A percentile compares a stretch with the other conserved stretches of the same genome.
phyloP scores from a whole-genome alignment of 2,329 filamentous ascomycete genomes.

The Ramularia endophylla region DNA sequence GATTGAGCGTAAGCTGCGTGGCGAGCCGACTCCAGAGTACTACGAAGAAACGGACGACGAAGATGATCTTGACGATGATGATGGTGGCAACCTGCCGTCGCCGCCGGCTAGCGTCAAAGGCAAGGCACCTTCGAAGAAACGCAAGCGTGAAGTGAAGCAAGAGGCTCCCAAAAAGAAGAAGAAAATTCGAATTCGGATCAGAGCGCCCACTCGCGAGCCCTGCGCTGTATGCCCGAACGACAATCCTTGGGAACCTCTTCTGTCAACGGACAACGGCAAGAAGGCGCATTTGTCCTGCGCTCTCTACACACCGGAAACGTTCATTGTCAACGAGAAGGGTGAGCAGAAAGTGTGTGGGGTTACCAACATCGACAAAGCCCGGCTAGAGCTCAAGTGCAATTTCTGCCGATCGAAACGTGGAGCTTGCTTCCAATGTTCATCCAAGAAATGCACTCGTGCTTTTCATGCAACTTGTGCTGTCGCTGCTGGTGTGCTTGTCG shows the following conservation, averaged over 20 bases:
- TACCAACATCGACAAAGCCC: conserved; percentile 75
- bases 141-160: conserved; percentile 55
- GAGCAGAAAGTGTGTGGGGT: conserved; percentile 72
- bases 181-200: conserved; percentile 70
- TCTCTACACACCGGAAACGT: conserved; percentile 86
- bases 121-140: conserved; percentile 56
- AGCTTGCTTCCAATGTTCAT: conserved; percentile 95
- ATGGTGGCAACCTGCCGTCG: conserved; percentile 64
- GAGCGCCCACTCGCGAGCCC: conserved; percentile 65
- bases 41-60: conserved; percentile 74
- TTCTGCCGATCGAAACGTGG: conserved; percentile 92
- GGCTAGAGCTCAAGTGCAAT: conserved; percentile 86
- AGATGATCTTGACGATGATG: conserved; percentile 45
- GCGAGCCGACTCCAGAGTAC: conserved; percentile 73
- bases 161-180: conserved; percentile 59
- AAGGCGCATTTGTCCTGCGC: conserved; percentile 86
- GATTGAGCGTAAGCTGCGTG: conserved; percentile 87
- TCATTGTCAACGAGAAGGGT: conserved; percentile 63
- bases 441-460: conserved; percentile 85
- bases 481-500: conserved; percentile 84
- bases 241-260: conserved; percentile 70
- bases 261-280: conserved; percentile 81
- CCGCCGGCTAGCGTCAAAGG: conserved; percentile 69
- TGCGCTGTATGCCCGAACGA: conserved; percentile 93
- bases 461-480: conserved; percentile 96